A percentile compares a stretch with the other conserved stretches of the same genome.
phyloP scores from a whole-genome alignment of 2,329 filamentous ascomycete genomes.

The Alternaria sp. region DNA sequence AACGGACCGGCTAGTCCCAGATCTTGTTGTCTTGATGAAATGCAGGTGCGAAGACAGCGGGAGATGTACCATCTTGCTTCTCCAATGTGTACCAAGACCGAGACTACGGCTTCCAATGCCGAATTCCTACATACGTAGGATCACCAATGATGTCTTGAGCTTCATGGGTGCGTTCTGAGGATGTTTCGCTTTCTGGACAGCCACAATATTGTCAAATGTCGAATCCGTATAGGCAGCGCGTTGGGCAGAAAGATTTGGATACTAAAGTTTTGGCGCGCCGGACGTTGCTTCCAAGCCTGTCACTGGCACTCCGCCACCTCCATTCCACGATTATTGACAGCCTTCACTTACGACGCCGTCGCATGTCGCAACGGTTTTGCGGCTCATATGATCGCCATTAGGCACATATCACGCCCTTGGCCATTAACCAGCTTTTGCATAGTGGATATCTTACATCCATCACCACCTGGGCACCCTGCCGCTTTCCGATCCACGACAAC shows the following conservation, averaged over 20 bases:
- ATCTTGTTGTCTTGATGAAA: not conserved
- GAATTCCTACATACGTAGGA: not conserved
- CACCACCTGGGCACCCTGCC: not conserved
- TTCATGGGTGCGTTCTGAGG: not conserved
- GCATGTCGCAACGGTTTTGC: not conserved
- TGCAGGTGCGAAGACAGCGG: not conserved
- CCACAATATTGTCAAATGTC: not conserved
- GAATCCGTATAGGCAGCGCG: not conserved
- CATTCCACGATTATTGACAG: not conserved
- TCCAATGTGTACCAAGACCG: not conserved
- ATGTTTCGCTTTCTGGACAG: not conserved
- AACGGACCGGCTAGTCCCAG: not conserved
- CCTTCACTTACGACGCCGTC: not conserved
- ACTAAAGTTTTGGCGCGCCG: not conserved
- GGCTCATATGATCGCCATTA: slow-evolving; percentile 16
- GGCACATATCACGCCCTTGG: not conserved
- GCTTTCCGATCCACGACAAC: not conserved
- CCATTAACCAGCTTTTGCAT: slow-evolving; percentile 15
- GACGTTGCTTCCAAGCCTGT: not conserved
- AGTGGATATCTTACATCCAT: not conserved
- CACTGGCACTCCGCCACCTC: not conserved
- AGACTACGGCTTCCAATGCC: not conserved
- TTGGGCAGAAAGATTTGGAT: not conserved
- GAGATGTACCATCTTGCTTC: not conserved
- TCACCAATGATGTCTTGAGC: not conserved